Evolutionary conservation across 2,329 filamentous ascomycete genomes (phyloP).

Genomic region (Penicillium sp.): DNA sequence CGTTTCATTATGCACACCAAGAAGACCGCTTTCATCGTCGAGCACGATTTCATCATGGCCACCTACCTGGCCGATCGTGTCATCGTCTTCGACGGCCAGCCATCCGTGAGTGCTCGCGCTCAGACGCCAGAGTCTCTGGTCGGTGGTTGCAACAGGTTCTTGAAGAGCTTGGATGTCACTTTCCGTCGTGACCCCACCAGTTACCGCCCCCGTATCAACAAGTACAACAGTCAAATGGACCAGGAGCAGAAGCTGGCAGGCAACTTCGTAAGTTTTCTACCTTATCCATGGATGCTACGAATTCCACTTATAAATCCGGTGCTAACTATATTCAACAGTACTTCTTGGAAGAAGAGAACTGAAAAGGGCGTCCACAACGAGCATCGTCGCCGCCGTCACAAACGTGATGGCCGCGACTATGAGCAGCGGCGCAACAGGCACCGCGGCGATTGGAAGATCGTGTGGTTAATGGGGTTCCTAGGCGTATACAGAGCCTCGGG

Average conservation of each 20-base stretch:
- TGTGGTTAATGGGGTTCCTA: conserved; percentile 32
- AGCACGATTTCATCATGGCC: conserved; percentile 99
- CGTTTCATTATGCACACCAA: conserved; percentile 99
- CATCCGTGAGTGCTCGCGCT: conserved; percentile 77
- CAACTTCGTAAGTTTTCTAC: conserved; percentile 58
- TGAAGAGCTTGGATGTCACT: conserved; percentile 93
- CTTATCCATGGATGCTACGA: conserved; percentile 35
- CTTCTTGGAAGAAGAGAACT: conserved; percentile 83
- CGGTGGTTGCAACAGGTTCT: conserved; percentile 90
- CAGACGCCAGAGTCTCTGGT: conserved; percentile 85
- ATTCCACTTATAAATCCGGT: background rate
- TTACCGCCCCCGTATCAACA: conserved; percentile 97
- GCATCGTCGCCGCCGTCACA: conserved; percentile 32
- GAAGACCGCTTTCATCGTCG: conserved; percentile 97
- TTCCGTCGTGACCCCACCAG: conserved; percentile 97
- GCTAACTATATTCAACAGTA: conserved; percentile 42
- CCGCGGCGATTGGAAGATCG: conserved; percentile 26
- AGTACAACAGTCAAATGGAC: conserved; percentile 86
- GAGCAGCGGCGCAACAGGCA: conserved; percentile 28
- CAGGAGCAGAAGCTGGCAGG: conserved; percentile 91
- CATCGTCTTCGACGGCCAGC: conserved; percentile 94
- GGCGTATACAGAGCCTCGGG: conserved; percentile 38
- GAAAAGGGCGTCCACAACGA: conserved; percentile 53
- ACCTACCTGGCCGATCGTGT: conserved; percentile 80
- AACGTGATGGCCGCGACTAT: conserved; percentile 30